Evolutionary conservation across 2,329 filamentous ascomycete species (phyloP), one percentile per base, ranked within the genome.

Genomic region (Penicillium glabrum): DNA sequence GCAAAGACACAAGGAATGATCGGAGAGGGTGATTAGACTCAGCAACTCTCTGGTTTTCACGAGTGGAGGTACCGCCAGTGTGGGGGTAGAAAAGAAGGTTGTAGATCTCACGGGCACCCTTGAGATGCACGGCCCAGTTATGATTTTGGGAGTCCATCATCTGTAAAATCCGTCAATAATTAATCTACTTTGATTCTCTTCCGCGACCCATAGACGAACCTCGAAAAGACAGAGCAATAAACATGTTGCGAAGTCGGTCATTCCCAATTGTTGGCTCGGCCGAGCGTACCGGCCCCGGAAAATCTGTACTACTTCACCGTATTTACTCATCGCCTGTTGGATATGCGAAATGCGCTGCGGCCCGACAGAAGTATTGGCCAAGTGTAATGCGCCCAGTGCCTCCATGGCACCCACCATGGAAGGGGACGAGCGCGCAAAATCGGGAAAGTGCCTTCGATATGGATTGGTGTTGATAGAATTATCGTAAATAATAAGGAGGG

Each of bases 51-150:
- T 68, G 62, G 13, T 59, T 63, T 59, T 72, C 71, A 50, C 63
- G 63, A 13, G 57, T 50, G 1, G 67, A 58, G 47, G 67, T 50
- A 9, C 33, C 64, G 46, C 53, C 57, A 21, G 53, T 46, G 43
- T 64, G 67, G 1, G 67, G 68, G 27, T 64, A 62, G 52, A 74
- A 72, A 23, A 74, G 56, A 16, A 69, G 60, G 33, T 70, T 65
- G 54, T 73, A 74, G 16, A 77, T 76, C 46, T 75, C 73, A 14
- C 69, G 69, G 27, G 74, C 72, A n/a, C 74, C 74, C 54, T 72
- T 62, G 16, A 76, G 68, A 58, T 76, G 74, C 13, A 76, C 68
- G 13, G 67, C 68, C 73, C 74, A 77, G 31, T 74, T 75, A 39
- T 71, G 61, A 43, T 72, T 62, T 53, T 73, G 70, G 3, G 72